Conservation (phyloP, 1,139 yeast genomes). For the Lodderomyces theae region DNA sequence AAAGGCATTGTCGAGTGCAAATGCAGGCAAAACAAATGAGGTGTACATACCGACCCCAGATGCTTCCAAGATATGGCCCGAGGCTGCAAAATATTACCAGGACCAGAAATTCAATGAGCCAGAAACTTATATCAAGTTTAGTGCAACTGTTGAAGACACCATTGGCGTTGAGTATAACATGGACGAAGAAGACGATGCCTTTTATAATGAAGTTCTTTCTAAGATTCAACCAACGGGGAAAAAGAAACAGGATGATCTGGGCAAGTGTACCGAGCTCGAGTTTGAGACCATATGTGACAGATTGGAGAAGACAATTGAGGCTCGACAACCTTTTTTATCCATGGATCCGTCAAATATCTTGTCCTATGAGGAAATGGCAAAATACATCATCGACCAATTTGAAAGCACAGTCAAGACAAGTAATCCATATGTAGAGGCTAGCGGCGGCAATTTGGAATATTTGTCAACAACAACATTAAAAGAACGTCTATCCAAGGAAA, state of each 20-base stretch:
- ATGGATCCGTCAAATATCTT: constrained; percentile 82
- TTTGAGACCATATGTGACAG: constrained; percentile 77
- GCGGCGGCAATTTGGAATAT: constrained; percentile 32
- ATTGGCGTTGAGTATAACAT: constrained; percentile 81
- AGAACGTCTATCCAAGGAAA: constrained; percentile 40
- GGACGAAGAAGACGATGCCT: constrained; percentile 86
- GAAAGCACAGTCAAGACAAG: constrained; percentile 26
- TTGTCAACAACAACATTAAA: constrained; percentile 37
- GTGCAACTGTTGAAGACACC: constrained; percentile 94
- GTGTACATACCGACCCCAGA: constrained; percentile 97
- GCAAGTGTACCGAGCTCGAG: constrained; percentile 68
- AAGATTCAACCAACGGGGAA: constrained; percentile 27
- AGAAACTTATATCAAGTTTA: constrained; percentile 76
- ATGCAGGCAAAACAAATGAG: constrained; percentile 22
- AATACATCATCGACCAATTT: constrained; percentile 41
- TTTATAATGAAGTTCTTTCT: constrained; percentile 45
- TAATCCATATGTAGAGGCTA: constrained; percentile 27
- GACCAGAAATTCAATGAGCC: constrained; percentile 68
- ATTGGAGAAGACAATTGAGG: constrained; percentile 70
- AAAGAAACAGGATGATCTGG: constrained; percentile 19
- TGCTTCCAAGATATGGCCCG: constrained; percentile 82
- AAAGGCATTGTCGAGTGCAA: constrained; percentile 46
- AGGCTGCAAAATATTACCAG: constrained; percentile 67
- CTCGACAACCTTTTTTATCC: constrained; percentile 82
- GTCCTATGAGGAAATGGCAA: constrained; percentile 64